Evolutionary conservation across 305 asterid genomes (phyloP).

Genomic region (Rubia balearica): DNA sequence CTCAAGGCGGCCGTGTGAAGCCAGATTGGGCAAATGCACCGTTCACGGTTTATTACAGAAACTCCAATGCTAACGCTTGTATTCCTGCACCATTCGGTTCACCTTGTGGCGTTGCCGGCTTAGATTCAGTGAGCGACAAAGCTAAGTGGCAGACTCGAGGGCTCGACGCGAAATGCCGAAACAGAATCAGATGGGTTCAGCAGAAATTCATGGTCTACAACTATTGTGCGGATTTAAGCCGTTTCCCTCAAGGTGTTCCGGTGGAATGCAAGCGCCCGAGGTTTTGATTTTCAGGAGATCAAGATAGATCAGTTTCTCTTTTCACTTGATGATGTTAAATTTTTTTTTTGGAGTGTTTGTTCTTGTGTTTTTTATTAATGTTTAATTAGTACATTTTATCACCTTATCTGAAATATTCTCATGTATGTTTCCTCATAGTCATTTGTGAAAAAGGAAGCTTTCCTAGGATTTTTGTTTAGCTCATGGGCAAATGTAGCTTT

Average conservation of each 20-base stretch:
- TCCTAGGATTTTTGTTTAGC: too few relatives aligned
- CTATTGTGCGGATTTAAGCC: conserved; percentile 15
- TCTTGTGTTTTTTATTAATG: background rate
- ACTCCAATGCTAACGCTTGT: conserved; percentile 23
- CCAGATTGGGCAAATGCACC: conserved; percentile 44
- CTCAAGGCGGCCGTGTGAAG: conserved; percentile 37
- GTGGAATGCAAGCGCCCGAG: conserved; percentile 20
- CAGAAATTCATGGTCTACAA: conserved; percentile 20
- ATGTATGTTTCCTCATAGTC: too few relatives aligned
- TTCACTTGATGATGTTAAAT: background rate
- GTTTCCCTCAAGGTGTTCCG: conserved; percentile 21
- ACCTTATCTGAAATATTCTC: too few relatives aligned
- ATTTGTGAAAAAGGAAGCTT: too few relatives aligned
- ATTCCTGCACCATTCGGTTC: background rate
- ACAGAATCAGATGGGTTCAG: conserved; percentile 24
- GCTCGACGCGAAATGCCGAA: conserved; percentile 18
- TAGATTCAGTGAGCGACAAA: background rate
- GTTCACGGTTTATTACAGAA: conserved; percentile 31
- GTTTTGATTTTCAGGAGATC: conserved; percentile 3
- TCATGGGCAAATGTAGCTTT: too few relatives aligned
- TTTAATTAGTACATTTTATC: too few relatives aligned
- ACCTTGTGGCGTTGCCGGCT: background rate
- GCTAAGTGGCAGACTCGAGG: conserved; percentile 13
- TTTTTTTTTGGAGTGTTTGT: too few relatives aligned
- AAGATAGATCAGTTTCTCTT: background rate